A percentile compares a stretch with the other conserved stretches of the same genome.
Conservation (phyloP, 257 asterid genomes). For the Avicennia marina region DNA sequence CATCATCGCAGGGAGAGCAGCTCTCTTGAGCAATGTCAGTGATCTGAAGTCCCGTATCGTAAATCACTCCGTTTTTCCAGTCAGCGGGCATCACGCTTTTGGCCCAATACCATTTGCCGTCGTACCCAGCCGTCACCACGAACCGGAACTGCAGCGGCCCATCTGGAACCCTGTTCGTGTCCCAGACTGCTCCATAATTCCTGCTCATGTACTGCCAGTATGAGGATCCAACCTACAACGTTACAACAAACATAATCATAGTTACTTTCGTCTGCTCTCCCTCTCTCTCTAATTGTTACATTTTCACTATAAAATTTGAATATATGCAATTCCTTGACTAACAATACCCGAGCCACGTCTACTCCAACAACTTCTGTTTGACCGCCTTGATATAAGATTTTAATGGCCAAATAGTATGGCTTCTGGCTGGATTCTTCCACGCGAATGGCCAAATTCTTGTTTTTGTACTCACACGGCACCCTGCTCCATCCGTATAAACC, state of each 20-base stretch:
- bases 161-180: slow-evolving; percentile 60
- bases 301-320: not conserved
- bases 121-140: slow-evolving; percentile 70
- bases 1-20: slow-evolving; percentile 60
- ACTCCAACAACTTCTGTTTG: slow-evolving; percentile 63
- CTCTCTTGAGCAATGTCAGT: slow-evolving; percentile 70
- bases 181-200: slow-evolving; percentile 75
- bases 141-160: slow-evolving; percentile 71
- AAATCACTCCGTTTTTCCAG: slow-evolving; percentile 48
- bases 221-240: slow-evolving; percentile 44
- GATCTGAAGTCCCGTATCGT: slow-evolving; percentile 67
- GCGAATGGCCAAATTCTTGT: slow-evolving; percentile 48
- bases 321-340: not conserved
- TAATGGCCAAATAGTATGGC: slow-evolving; percentile 52
- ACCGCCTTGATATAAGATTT: slow-evolving; percentile 71
- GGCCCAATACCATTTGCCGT: slow-evolving; percentile 72
- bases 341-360: slow-evolving; percentile 62
- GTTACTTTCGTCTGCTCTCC: not conserved
- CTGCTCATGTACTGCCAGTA: slow-evolving; percentile 64
- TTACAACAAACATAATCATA: not conserved
- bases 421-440: slow-evolving; percentile 82
- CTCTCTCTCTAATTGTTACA: no score
- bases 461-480: slow-evolving; percentile 57
- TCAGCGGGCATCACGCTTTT: slow-evolving; percentile 55
- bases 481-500: slow-evolving; percentile 21